Evolutionary conservation across 2,329 filamentous ascomycete species (phyloP).

Genomic region (Fusarium domesticum): DNA sequence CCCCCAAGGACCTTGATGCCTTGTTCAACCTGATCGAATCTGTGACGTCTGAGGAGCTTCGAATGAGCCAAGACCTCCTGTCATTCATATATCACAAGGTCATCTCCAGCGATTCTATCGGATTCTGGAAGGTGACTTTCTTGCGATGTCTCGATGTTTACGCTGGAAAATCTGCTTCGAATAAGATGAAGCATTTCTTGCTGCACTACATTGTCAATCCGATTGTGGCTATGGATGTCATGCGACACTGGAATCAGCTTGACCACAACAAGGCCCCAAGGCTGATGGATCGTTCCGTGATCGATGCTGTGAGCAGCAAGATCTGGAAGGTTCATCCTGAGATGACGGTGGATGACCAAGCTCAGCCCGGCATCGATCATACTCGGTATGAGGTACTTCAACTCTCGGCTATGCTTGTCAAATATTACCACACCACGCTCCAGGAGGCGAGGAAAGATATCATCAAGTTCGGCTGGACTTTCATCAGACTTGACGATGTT

Average conservation of each 20-base stretch:
- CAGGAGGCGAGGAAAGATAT: conserved; percentile 95
- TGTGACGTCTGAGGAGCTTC: conserved; percentile 79
- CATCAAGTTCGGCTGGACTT: conserved; percentile 99
- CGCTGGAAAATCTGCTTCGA: conserved; percentile 70
- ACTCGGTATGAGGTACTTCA: conserved; percentile 95
- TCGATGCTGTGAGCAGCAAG: conserved; percentile 85
- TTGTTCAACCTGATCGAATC: conserved; percentile 82
- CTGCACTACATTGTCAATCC: conserved; percentile 93
- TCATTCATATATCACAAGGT: conserved; percentile 82
- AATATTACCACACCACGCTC: conserved; percentile 84
- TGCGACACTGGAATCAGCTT: conserved; percentile 69
- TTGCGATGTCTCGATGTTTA: conserved; percentile 87
- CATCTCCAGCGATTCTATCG: conserved; percentile 78
- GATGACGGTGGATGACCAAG: conserved; percentile 78
- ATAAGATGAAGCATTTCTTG: conserved; percentile 89
- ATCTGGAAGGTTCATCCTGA: conserved; percentile 89
- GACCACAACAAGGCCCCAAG: conserved; percentile 59
- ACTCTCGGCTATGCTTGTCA: conserved; percentile 89
- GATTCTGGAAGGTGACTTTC: conserved; percentile 79
- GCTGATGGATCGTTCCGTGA: conserved; percentile 81
- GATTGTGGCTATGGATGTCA: conserved; percentile 93
- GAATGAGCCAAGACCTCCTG: conserved; percentile 70
- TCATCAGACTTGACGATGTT: conserved; percentile 95
- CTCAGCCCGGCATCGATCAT: conserved; percentile 86
- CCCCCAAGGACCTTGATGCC: conserved; percentile 74